Percentiles rank a stretch among this genome's conserved stretches.
These are phyloP conservation scores for Penium margaritaceum DNA, from an alignment of 139 green algal species.

Conservation along the genomic window DNA sequence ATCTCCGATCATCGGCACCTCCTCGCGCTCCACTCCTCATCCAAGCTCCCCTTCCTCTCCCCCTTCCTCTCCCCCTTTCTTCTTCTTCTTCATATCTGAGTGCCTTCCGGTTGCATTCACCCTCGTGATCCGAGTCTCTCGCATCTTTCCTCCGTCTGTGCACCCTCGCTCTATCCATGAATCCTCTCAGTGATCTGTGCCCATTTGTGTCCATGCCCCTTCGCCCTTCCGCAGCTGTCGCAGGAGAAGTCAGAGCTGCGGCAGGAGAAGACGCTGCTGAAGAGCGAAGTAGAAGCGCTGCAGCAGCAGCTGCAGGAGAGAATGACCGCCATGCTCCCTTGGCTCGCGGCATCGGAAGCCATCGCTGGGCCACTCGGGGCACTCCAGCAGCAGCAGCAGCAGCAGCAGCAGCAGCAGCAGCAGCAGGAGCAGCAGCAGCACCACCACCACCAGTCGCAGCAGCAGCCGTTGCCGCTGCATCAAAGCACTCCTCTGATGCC, in stretches of 20 bases:
- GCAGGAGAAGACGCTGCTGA: conserved; percentile 16
- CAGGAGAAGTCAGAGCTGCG: conserved; percentile 30
- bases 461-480: not conserved
- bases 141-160: no score
- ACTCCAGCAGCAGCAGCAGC: conserved; percentile 3
- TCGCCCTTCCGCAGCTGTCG: conserved; percentile 37
- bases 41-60: no score
- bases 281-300: conserved; percentile 15
- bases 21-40: no score
- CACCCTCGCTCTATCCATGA: no score
- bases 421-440: not conserved
- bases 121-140: no score
- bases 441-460: not conserved
- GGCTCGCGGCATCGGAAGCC: not conserved
- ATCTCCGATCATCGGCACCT: no score
- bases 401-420: not conserved
- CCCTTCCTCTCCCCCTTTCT: no score
- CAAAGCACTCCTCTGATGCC: no score
- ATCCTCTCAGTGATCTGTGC: no score
- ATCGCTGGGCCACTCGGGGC: not conserved
- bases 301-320: conserved; percentile 26
- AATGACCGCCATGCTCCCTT: conserved; percentile 15
- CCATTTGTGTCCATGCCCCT: no score
- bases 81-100: no score
- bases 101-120: no score